Evolutionary conservation across 306 rosid species (phyloP), one percentile per base, ranked within the genome.

Genomic region (Echinosophora koreensis): DNA sequence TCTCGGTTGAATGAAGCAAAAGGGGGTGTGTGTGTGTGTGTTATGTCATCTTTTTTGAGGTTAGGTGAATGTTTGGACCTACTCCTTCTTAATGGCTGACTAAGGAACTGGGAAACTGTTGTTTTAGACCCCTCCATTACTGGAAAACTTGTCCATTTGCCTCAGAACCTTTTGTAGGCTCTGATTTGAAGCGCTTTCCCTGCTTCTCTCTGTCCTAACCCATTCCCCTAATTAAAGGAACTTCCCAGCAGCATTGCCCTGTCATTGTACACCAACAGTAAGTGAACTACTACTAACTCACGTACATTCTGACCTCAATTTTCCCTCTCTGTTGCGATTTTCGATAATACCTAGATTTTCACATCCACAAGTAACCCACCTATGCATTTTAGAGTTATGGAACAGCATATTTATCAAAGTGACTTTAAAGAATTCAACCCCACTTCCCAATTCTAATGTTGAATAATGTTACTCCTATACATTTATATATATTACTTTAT

Each of bases 41-140:
- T 68, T 52, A 55, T 84, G 93, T 85, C 86, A 68, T 78, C 46
- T 68, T 76, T 83, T 52, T 65, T 78, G 49, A 18, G 84, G 93
- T 84, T 91, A 76, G 96, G 91, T 87, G 82, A 66, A 49, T 54
- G 51, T 69, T 76, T 78, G 93, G 96, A 34, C 96, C 96, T 86
- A 86, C 87, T 15, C 0, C 2, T 32, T 63, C 82, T 86, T 89
- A 81, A 89, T 89, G 94, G 88, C 81, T 85, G 85, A 86, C 89
- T 80, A 74, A 73, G 84, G 72, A 83, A 72, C 81, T 76, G 27
- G 72, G 68, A 55, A 68, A 71, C 76, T 88, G 87, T 87, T 71
- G 82, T 82, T 81, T 87, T 77, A 77, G 89, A 80, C 87, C 86
- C 87, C 81, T 85, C 86, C 78, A 74, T 66, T 77, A 74, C 84